Percentiles rank a stretch among this genome's conserved stretches.
Evolutionary conservation across 2,329 filamentous ascomycete genomes (phyloP).

Genomic region (Delphinella strobiligena): DNA sequence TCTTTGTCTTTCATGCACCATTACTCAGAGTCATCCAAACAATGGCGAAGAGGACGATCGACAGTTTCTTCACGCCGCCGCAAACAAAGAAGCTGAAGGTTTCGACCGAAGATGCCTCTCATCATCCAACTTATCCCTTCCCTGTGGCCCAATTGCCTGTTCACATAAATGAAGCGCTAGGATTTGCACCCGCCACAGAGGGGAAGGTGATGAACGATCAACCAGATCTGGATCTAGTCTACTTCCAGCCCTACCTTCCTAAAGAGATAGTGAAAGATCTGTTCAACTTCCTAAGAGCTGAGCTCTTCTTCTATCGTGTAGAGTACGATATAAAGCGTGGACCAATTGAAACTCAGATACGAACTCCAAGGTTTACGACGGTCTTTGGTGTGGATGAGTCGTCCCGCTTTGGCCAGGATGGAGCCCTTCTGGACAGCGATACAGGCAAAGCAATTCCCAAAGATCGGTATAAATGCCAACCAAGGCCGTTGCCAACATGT

Average conservation of each 20-base stretch:
- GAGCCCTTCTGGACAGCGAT: slow-evolving; percentile 13
- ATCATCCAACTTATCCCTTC: slow-evolving; percentile 42
- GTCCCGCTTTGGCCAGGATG: slow-evolving; percentile 39
- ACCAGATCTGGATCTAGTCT: slow-evolving; percentile 59
- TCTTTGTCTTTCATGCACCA: neutral
- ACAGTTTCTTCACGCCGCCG: slow-evolving; percentile 52
- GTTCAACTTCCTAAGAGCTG: slow-evolving; percentile 59
- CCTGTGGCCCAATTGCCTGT: slow-evolving; percentile 37
- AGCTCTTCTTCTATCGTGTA: slow-evolving; percentile 65
- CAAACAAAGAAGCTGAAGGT: slow-evolving; percentile 21
- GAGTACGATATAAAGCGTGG: slow-evolving; percentile 54
- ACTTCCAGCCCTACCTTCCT: slow-evolving; percentile 63
- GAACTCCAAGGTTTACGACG: slow-evolving; percentile 49
- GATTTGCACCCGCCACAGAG: slow-evolving; percentile 32
- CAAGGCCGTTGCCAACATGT: slow-evolving; percentile 60
- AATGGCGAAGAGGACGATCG: slow-evolving; percentile 42
- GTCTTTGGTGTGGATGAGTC: slow-evolving; percentile 54
- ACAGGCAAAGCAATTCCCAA: slow-evolving; percentile 27
- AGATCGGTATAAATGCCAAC: slow-evolving; percentile 46
- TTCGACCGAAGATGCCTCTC: slow-evolving; percentile 19
- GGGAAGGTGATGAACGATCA: slow-evolving; percentile 51
- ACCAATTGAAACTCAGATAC: slow-evolving; percentile 34
- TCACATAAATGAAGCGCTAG: slow-evolving; percentile 29
- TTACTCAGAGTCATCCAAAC: neutral
- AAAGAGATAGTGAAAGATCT: slow-evolving; percentile 42